phyloP scores from a whole-genome alignment of 1,284 basidiomycete genomes.

The Pisolithus thermaeus region DNA sequence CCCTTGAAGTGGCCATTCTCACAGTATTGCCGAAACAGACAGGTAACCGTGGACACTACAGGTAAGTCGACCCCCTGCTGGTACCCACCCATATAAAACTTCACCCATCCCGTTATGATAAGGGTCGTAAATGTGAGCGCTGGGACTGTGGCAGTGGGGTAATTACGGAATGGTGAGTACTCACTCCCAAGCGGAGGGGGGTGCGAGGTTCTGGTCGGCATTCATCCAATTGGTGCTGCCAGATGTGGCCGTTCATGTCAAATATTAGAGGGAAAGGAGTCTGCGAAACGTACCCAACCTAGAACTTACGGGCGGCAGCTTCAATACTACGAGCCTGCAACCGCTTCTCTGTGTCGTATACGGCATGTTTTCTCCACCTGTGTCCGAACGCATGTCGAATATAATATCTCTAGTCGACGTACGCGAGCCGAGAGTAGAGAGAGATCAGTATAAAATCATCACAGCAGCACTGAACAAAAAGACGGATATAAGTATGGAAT shows the following conservation, averaged over 20 bases:
- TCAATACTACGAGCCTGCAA: conserved; percentile 47
- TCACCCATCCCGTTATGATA: too few species aligned
- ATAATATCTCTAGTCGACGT: conserved; percentile 58
- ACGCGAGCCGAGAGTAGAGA: conserved; percentile 37
- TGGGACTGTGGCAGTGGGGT: conserved; percentile 22
- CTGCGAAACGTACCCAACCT: conserved; percentile 35
- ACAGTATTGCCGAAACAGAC: too few species aligned
- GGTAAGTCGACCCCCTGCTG: too few species aligned
- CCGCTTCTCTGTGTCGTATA: conserved; percentile 44
- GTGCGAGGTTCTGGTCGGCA: conserved; percentile 57
- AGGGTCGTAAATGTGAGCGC: conserved; percentile 32
- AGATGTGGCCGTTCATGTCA: background rate
- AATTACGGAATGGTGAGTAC: conserved; percentile 23
- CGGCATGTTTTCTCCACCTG: conserved; percentile 44
- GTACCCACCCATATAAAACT: too few species aligned
- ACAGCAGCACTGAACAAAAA: conserved; percentile 65
- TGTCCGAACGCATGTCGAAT: conserved; percentile 50
- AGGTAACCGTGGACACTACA: too few species aligned
- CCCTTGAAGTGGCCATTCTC: too few species aligned
- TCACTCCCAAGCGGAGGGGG: conserved; percentile 57
- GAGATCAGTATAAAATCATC: conserved; percentile 53
- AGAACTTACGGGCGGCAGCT: conserved; percentile 45
- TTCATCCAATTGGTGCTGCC: conserved; percentile 63
- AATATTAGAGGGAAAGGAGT: conserved; percentile 4
- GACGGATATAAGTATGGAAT: conserved; percentile 45